These are phyloP conservation scores for Stephanodiscus minutulus DNA, from an alignment of 108 stramenopile species.

Conservation along the genomic window DNA sequence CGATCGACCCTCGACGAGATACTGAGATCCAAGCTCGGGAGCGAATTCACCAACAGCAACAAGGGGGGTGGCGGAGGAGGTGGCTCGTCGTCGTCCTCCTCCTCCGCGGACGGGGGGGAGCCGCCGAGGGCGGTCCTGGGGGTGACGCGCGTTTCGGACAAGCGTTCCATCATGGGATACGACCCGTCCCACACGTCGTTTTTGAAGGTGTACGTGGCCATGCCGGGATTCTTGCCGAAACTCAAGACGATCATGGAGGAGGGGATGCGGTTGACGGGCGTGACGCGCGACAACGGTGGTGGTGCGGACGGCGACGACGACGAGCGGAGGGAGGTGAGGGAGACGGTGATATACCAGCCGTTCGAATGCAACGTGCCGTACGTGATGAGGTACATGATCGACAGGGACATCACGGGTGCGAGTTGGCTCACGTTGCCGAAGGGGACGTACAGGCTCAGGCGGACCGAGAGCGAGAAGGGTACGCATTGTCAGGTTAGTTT, in stretches of 20 bases:
- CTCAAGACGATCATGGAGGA: constrained; percentile 92
- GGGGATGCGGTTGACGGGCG: constrained; percentile 85
- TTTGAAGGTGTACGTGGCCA: constrained; percentile 86
- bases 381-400: constrained; percentile 99
- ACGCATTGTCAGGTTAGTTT: constrained; percentile 92
- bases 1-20: constrained; percentile 39
- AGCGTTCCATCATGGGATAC: constrained; percentile 90
- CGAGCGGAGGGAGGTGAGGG: constrained; percentile 20
- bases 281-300: constrained; percentile 27
- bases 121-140: constrained; percentile 56
- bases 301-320: too few species aligned
- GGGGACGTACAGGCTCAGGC: constrained; percentile 82
- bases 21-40: constrained; percentile 37
- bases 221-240: constrained; percentile 92
- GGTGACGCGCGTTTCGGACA: constrained; percentile 59
- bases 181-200: constrained; percentile 75
- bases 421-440: constrained; percentile 93
- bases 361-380: constrained; percentile 99
- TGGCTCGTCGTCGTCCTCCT: too few species aligned
- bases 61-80: not conserved
- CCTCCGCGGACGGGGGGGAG: constrained; percentile 3
- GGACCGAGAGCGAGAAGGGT: constrained; percentile 44
- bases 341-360: constrained; percentile 49
- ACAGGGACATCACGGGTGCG: constrained; percentile 90
- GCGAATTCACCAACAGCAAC: constrained; percentile 36